Conservation (phyloP, 495 filamentous ascomycete genomes). For the Trichoderma virens region DNA sequence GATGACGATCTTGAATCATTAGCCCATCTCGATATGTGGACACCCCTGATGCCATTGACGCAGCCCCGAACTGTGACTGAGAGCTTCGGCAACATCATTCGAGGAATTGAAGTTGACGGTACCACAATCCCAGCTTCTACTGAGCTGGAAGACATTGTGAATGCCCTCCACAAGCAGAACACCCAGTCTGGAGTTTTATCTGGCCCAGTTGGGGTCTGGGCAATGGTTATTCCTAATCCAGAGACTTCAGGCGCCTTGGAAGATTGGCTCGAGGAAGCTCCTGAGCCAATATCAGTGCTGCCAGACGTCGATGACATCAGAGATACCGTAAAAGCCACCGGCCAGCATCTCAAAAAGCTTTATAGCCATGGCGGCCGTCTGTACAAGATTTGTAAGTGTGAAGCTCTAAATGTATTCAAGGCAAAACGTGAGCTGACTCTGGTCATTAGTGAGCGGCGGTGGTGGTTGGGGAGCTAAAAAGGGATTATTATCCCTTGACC, state of each 20-base stretch:
- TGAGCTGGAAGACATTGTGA: conserved; percentile 64
- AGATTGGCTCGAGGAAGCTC: conserved; percentile 12
- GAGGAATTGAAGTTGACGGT: conserved; percentile 49
- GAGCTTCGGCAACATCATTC: conserved; percentile 77
- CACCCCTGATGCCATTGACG: conserved; percentile 60
- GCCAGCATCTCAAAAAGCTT: conserved; percentile 21
- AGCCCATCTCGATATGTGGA: conserved; percentile 14
- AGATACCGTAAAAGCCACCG: conserved; percentile 7
- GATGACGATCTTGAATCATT: background rate
- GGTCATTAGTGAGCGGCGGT: conserved; percentile 64
- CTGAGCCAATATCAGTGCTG: background rate
- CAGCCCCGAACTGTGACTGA: conserved; percentile 52
- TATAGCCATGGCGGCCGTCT: conserved; percentile 43
- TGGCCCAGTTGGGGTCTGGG: conserved; percentile 63
- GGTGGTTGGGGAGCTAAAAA: conserved; percentile 87
- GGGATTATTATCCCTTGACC: conserved; percentile 76
- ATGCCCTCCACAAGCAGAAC: conserved; percentile 29
- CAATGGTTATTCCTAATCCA: conserved; percentile 50
- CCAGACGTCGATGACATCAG: conserved; percentile 11
- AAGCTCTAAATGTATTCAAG: background rate
- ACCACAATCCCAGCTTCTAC: conserved; percentile 58
- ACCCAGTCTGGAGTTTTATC: conserved; percentile 18
- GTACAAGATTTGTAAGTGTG: conserved; percentile 54
- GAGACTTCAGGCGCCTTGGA: conserved; percentile 11
- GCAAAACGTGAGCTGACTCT: background rate